These are phyloP conservation scores for Brettanomyces naardenensis DNA, from an alignment of 805 yeast species.

Conservation along the genomic window DNA sequence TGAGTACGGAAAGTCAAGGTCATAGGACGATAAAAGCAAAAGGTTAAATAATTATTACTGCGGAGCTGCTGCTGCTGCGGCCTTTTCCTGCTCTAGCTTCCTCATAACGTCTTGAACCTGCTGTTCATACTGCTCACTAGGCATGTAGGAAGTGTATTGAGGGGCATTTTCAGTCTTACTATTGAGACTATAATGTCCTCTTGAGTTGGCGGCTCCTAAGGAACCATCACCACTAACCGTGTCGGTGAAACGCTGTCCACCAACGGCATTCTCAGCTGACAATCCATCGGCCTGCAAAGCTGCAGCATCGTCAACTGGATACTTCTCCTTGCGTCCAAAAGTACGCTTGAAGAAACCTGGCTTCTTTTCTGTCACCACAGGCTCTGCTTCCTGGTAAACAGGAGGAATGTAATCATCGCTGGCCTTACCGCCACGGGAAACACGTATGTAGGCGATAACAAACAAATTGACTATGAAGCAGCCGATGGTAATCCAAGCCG, in stretches of 20 bases:
- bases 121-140: conserved; percentile 2
- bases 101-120: conserved; percentile 5
- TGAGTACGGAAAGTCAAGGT: too few species aligned
- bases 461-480: conserved; percentile 8
- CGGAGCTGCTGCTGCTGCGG: background rate
- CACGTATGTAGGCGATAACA: background rate
- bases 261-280: background rate
- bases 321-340: background rate
- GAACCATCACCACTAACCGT: background rate
- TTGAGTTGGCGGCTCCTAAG: background rate
- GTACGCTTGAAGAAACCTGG: background rate
- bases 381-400: background rate
- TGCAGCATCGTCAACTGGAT: background rate
- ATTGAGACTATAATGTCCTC: background rate
- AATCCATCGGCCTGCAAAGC: background rate
- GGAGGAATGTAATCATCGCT: background rate
- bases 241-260: background rate
- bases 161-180: background rate
- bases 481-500: conserved; percentile 51
- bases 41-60: too few species aligned
- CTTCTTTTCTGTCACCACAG: background rate
- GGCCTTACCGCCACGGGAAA: background rate
- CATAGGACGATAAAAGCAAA: too few species aligned
- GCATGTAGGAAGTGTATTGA: background rate
- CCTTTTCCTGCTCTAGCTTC: conserved; percentile 1